Percentiles rank a stretch among this genome's conserved stretches.
These are phyloP conservation scores for Oryza punctata DNA, from an alignment of 176 grass and related monocot genomes.

Conservation along the genomic window DNA sequence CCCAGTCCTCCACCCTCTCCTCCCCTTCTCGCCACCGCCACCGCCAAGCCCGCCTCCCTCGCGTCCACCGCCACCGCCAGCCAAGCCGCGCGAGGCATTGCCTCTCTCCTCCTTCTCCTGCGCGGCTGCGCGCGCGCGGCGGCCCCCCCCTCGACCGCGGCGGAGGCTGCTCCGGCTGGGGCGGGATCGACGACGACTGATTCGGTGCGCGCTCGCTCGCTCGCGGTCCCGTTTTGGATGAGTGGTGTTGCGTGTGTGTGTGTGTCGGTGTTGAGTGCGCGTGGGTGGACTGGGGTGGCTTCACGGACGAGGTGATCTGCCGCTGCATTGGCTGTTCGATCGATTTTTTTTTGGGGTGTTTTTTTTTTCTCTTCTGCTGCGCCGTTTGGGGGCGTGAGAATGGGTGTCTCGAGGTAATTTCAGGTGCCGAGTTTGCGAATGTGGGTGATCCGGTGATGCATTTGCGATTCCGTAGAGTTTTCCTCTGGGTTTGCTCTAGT, in stretches of 20 bases:
- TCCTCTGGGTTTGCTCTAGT: neutral
- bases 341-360: neutral
- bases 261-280: neutral
- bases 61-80: neutral
- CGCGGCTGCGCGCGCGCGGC: neutral
- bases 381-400: neutral
- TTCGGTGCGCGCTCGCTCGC: neutral
- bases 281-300: neutral
- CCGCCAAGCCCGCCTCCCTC: neutral
- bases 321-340: neutral
- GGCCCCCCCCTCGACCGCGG: too few species aligned
- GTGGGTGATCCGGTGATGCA: neutral
- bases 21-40: neutral
- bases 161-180: neutral
- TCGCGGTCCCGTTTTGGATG: neutral
- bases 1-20: neutral
- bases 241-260: neutral
- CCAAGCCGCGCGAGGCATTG: neutral
- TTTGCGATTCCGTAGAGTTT: neutral
- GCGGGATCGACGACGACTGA: conserved; percentile 9
- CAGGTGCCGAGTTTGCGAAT: neutral
- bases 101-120: neutral
- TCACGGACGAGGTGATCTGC: neutral
- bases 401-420: conserved; percentile 4
- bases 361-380: neutral